Conservation (phyloP, 179 eudicot genomes). For the Amaranthus tricolor region DNA sequence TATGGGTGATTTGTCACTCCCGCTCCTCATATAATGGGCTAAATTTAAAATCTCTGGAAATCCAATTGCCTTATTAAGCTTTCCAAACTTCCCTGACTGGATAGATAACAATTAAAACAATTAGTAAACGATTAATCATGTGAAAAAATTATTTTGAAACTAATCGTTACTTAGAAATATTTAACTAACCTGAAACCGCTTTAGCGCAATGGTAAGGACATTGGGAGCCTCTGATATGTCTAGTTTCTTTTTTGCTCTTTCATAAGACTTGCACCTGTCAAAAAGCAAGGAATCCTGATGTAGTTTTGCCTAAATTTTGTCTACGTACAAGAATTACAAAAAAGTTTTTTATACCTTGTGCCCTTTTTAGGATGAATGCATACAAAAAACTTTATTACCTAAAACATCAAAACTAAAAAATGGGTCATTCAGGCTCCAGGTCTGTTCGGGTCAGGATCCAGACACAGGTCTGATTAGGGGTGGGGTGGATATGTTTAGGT, state of each 20-base stretch:
- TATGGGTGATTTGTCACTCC: slow-evolving; percentile 66
- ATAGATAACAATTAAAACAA: neutral
- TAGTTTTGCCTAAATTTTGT: neutral
- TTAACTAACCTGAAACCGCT: slow-evolving; percentile 71
- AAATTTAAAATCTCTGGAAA: slow-evolving; percentile 78
- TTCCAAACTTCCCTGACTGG: slow-evolving; percentile 87
- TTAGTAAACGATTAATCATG: neutral
- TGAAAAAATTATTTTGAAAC: neutral
- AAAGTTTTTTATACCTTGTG: neutral
- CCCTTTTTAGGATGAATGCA: neutral
- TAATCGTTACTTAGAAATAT: neutral
- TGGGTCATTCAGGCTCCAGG: no score
- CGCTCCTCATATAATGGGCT: slow-evolving; percentile 78
- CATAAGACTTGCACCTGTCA: slow-evolving; percentile 78
- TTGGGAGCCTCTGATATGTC: slow-evolving; percentile 83
- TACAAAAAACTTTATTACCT: neutral
- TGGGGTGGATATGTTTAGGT: no score
- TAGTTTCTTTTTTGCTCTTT: slow-evolving; percentile 85
- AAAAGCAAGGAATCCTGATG: slow-evolving; percentile 17
- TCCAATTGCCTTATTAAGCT: slow-evolving; percentile 70
- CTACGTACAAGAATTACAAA: neutral
- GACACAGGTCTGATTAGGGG: no score
- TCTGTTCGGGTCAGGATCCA: no score
- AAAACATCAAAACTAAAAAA: neutral
- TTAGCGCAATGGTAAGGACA: slow-evolving; percentile 75